Conservation (phyloP, 768 basidiomycete genomes). For the Baorangia bicolor region DNA sequence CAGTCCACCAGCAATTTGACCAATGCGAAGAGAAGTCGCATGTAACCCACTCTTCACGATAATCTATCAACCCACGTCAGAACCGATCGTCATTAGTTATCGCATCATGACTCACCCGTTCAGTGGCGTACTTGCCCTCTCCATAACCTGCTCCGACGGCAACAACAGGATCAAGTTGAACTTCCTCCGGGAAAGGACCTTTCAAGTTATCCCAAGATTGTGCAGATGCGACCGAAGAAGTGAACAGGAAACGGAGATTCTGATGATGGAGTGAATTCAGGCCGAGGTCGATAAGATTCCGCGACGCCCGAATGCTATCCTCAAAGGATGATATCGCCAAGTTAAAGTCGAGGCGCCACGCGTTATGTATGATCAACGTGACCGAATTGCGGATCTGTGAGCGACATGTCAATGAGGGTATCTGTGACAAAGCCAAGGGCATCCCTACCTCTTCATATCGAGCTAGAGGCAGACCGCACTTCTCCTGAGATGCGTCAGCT, state of each 20-base stretch:
- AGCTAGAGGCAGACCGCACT: constrained; percentile 30
- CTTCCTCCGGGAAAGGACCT: constrained; percentile 38
- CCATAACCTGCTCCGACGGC: constrained; percentile 45
- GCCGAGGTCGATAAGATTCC: constrained; percentile 36
- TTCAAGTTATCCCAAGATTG: constrained; percentile 30
- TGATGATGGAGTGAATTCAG: constrained; percentile 26
- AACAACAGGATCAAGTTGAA: constrained; percentile 29
- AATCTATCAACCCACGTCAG: constrained; percentile 23
- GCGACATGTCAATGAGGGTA: neutral
- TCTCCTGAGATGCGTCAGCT: constrained; percentile 28
- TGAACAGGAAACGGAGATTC: constrained; percentile 37
- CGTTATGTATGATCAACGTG: constrained; percentile 41
- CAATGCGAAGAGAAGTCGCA: constrained; percentile 41
- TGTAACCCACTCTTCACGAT: constrained; percentile 39
- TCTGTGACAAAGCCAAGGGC: neutral
- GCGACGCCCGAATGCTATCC: constrained; percentile 38
- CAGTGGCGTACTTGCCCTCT: constrained; percentile 45
- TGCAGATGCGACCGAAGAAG: constrained; percentile 39
- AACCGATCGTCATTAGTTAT: neutral
- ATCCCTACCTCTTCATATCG: constrained; percentile 18
- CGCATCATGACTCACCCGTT: constrained; percentile 29
- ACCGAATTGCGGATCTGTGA: constrained; percentile 34
- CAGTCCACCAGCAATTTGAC: constrained; percentile 43
- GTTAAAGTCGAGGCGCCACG: constrained; percentile 48
- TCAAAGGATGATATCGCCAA: constrained; percentile 43